phyloP scores from a whole-genome alignment of 768 basidiomycete genomes.

The Pisolithus orientalis region DNA sequence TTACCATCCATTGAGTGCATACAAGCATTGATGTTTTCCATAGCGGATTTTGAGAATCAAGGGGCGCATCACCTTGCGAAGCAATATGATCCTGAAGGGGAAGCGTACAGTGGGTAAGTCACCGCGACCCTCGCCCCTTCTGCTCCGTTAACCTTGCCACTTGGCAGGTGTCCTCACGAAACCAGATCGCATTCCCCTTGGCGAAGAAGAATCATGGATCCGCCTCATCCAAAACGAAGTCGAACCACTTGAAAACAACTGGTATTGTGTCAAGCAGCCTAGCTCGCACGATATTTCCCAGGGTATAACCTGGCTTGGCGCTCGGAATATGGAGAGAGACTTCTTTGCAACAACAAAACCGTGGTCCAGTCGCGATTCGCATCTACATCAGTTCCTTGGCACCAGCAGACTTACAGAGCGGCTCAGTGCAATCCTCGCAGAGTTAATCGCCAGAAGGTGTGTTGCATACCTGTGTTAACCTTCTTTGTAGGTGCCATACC shows the following conservation, averaged over 20 bases:
- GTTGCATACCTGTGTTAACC: constrained; percentile 3
- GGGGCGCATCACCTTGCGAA: constrained; percentile 65
- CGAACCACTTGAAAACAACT: constrained; percentile 21
- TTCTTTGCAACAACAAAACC: constrained; percentile 51
- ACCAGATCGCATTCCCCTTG: constrained; percentile 47
- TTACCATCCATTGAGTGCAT: not conserved
- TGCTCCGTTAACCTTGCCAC: constrained; percentile 7
- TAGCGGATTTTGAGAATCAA: constrained; percentile 82
- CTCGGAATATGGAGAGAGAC: constrained; percentile 47
- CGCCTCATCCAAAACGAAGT: constrained; percentile 49
- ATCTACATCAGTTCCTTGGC: constrained; percentile 47
- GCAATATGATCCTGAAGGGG: constrained; percentile 51
- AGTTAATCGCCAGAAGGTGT: constrained; percentile 56
- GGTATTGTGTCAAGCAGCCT: constrained; percentile 39
- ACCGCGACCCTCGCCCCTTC: constrained; percentile 49
- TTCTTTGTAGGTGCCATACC: too few relatives aligned
- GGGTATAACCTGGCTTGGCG: constrained; percentile 47
- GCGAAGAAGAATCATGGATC: constrained; percentile 42
- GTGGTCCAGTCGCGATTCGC: constrained; percentile 48
- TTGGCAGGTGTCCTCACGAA: constrained; percentile 67
- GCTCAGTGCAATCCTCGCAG: constrained; percentile 55
- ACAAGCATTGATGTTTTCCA: constrained; percentile 23
- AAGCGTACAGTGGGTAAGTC: constrained; percentile 61
- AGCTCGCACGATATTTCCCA: constrained; percentile 17
- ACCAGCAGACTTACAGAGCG: constrained; percentile 52